Base-by-base conservation (phyloP, 352 stramenopile species). In the Phytopythium sindhum region DNA sequence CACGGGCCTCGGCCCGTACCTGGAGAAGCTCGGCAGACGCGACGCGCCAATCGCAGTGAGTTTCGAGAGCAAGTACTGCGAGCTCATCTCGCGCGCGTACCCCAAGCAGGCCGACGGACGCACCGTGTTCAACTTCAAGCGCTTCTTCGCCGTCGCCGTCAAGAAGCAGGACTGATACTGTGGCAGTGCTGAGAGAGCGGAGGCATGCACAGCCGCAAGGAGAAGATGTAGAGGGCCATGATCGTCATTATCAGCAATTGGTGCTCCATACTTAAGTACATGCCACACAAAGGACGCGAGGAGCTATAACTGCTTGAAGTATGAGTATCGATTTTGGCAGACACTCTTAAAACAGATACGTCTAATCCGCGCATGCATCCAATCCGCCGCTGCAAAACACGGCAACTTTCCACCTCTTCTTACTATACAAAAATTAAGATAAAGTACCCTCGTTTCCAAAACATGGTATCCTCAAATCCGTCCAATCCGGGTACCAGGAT, bases 101-200 rank as follows among this genome's bases (percentile, higher is more conserved):
- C 75, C 81, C 4, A 80, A 83, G 50, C 74, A 89, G 52, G 62
- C 64, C 17, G 80, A 90, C 57, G 80, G 80, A 5, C 45, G 64
- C 61, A 88, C 81, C 1, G 74, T 91, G 60, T 89, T 90, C 63
- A 80, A 84, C 48, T 62, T 89, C 42, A 89, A 81, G 54, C 84
- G 84, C 23, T 90, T 92, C 66, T 92, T 92, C 59, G 58, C 86
- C 26, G 68, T 89, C 41, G 80, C 73, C 10, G 74, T 63, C 19
- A 87, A 84, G 61, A 45, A 66, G 12, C 2, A 66, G 39, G 67
- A 67, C 23, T 35, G 47, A 53, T 7, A n/a, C n/a, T n/a, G n/a
- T n/a, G n/a, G n/a, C n/a, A n/a, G n/a, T n/a, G n/a, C n/a, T n/a
- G n/a, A n/a, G n/a, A n/a, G n/a, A n/a, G n/a, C n/a, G n/a, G n/a